phyloP scores from a whole-genome alignment of 257 asterid genomes.

The Solanum pennellii region DNA sequence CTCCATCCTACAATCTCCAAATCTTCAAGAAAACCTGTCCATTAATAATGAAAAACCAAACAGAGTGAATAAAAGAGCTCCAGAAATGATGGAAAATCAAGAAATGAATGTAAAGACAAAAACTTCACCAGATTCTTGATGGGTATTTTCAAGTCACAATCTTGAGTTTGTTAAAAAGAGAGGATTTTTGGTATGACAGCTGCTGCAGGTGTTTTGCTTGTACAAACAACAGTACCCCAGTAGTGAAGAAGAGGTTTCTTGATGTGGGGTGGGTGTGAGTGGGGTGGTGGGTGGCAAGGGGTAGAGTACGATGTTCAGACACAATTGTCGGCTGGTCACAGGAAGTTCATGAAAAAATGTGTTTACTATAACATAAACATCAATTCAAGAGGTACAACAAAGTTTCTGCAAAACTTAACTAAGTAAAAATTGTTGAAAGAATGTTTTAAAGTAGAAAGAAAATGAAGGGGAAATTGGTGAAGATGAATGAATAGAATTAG shows the following conservation, averaged over 20 bases:
- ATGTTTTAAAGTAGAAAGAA: background rate
- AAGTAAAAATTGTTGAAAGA: background rate
- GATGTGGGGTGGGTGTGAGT: background rate
- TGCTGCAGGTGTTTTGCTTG: background rate
- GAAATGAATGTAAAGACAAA: background rate
- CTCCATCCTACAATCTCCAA: background rate
- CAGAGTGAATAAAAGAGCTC: background rate
- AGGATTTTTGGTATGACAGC: conserved; percentile 1
- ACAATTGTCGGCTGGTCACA: conserved; percentile 71
- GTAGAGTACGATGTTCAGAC: conserved; percentile 82
- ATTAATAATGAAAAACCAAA: background rate
- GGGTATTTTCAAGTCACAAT: background rate
- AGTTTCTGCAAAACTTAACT: background rate
- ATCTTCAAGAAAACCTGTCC: background rate
- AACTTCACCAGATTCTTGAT: conserved; percentile 3
- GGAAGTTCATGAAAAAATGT: conserved; percentile 32
- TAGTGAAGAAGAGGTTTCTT: background rate
- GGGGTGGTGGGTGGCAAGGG: conserved; percentile 14
- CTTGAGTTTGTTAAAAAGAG: background rate
- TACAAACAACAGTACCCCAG: background rate
- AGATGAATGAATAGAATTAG: conserved; percentile 1
- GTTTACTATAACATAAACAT: background rate
- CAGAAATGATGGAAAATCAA: background rate
- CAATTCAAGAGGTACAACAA: background rate
- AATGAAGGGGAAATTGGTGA: background rate